phyloP scores from a whole-genome alignment of 2,329 filamentous ascomycete genomes.

The Penicillium sclerotigenum region DNA sequence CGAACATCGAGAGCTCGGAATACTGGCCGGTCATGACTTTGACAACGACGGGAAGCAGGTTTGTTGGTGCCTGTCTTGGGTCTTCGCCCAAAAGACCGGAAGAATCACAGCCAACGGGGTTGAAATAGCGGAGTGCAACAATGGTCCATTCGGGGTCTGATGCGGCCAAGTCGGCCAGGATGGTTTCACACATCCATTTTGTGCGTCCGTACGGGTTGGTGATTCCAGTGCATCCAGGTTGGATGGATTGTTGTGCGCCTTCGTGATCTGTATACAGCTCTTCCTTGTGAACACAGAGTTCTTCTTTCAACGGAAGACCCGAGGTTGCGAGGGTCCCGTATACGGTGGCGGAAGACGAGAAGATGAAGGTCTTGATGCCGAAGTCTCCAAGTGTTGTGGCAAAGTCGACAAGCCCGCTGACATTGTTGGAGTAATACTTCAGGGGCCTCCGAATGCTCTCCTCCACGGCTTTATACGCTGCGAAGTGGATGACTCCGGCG shows the following conservation, averaged over 20 bases:
- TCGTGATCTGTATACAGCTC: slow-evolving; percentile 46
- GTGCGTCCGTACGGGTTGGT: slow-evolving; percentile 65
- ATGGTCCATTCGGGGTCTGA: slow-evolving; percentile 62
- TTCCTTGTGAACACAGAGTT: slow-evolving; percentile 53
- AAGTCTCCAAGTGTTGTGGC: slow-evolving; percentile 56
- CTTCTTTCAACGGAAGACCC: slow-evolving; percentile 54
- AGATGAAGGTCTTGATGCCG: slow-evolving; percentile 64
- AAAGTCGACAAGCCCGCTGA: slow-evolving; percentile 61
- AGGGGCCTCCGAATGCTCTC: slow-evolving; percentile 61
- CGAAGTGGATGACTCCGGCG: slow-evolving; percentile 66
- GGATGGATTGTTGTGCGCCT: slow-evolving; percentile 42
- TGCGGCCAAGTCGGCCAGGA: slow-evolving; percentile 59
- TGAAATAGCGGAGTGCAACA: slow-evolving; percentile 64
- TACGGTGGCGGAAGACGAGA: slow-evolving; percentile 66
- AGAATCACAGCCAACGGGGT: slow-evolving; percentile 63
- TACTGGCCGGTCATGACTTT: slow-evolving; percentile 58
- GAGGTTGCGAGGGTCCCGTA: slow-evolving; percentile 57
- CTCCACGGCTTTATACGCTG: slow-evolving; percentile 63
- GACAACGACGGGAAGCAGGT: slow-evolving; percentile 63
- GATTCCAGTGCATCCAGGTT: slow-evolving; percentile 55
- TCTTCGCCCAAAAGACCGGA: slow-evolving; percentile 64
- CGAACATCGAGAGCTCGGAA: slow-evolving; percentile 58
- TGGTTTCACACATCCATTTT: slow-evolving; percentile 67
- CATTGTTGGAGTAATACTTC: slow-evolving; percentile 66
- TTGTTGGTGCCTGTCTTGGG: slow-evolving; percentile 59